Base-by-base conservation (phyloP, 179 eudicot species). In the Vitellaria paradoxa region DNA sequence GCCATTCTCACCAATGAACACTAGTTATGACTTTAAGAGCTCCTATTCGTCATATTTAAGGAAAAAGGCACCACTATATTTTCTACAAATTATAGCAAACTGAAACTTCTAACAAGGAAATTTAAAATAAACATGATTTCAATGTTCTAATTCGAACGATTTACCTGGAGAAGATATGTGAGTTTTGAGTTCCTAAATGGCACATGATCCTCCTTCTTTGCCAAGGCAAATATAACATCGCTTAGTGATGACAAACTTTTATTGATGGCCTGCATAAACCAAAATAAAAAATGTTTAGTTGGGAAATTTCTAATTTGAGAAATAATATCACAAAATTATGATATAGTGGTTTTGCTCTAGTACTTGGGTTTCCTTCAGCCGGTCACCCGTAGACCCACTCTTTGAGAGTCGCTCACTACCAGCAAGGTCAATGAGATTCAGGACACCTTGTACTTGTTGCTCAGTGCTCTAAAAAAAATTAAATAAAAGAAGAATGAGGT, bases 401-500 rank as follows among this genome's bases (percentile, higher is more conserved):
- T 87, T 95, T 9, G 99, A 95, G 75, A 95, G 97, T 21, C 98
- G 99, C 77, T 95, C 99, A 79, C 99, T 95, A 82, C 99, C 99
- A 66, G 98, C 99, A 80, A 95, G 97, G 77, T 95, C 99, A 68
- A 95, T 93, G 15, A 95, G 85, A 86, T 95, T 95, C 49, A 93
- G 87, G 67, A 95, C 89, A 61, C 99, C 97, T 87, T 95, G 95
- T 23, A 93, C 99, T 81, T 95, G 99, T 86, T 93, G 97, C 53
- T 90, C 98, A 13, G 97, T 95, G 85, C 92, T 89, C 99, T 93
- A n/a, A n/a, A n/a, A n/a, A 74, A 17, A 59, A 11, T n/a, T n/a
- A 13, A 72, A 40, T 1, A 56, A 10, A 20, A 71, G 18, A 56
- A 42, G 3, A 55, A 72, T 56, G 53, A 69, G 53, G 59, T 62